These are phyloP conservation scores for Erigeron philadelphicus DNA, from an alignment of 140 eudicot species.

Conservation along the genomic window DNA sequence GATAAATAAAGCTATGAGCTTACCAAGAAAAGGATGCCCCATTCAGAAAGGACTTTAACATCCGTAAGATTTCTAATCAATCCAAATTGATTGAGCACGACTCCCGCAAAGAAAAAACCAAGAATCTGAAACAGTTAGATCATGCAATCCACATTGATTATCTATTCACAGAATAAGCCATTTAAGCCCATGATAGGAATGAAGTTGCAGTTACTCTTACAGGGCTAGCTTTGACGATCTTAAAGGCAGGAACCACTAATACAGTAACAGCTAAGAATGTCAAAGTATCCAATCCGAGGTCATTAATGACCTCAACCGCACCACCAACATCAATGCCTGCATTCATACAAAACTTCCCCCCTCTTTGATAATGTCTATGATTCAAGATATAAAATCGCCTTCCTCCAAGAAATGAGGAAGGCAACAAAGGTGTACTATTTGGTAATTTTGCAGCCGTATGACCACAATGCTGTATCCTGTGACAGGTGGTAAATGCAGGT, in stretches of 20 bases:
- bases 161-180: neutral
- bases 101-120: conserved; percentile 96
- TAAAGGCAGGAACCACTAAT: conserved; percentile 83
- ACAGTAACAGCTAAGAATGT: conserved; percentile 87
- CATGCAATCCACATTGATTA: neutral
- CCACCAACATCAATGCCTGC: conserved; percentile 61
- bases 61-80: conserved; percentile 89
- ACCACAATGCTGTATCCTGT: conserved; percentile 22
- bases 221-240: conserved; percentile 82
- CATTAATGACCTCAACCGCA: conserved; percentile 90
- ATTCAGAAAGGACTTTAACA: conserved; percentile 89
- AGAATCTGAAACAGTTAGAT: conserved; percentile 65
- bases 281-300: conserved; percentile 85
- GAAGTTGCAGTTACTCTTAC: conserved; percentile 43
- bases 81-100: conserved; percentile 90
- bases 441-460: conserved; percentile 25
- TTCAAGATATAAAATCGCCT: conserved; percentile 25
- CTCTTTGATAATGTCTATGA: conserved; percentile 21
- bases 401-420: conserved; percentile 39
- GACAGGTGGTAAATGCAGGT: conserved; percentile 29
- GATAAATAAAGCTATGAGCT: conserved; percentile 8
- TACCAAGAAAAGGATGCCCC: conserved; percentile 99
- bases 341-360: conserved; percentile 35
- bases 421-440: conserved; percentile 26
- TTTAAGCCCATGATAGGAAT: neutral